Conservation (phyloP, 768 basidiomycete species). For the Botryobasidium botryosum region DNA sequence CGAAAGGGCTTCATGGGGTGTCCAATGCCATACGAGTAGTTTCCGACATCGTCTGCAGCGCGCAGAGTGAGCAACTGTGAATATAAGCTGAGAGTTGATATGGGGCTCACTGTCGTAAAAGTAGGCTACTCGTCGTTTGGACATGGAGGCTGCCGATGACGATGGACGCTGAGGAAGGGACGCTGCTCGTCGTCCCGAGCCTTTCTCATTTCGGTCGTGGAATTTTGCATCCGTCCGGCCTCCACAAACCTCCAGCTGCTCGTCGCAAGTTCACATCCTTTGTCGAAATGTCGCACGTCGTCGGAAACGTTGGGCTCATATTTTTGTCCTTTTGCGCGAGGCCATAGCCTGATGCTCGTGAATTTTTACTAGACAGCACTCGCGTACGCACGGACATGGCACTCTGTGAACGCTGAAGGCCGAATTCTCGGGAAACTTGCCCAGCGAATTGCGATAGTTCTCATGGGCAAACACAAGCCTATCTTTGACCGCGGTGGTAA, state of each 20-base stretch:
- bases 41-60: constrained; percentile 44
- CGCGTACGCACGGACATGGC: constrained; percentile 92
- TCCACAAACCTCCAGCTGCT: too few species aligned
- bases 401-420: constrained; percentile 81
- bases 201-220: too few species aligned
- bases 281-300: too few species aligned
- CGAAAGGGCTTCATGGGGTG: constrained; percentile 96
- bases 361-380: constrained; percentile 60
- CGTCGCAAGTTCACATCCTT: neutral
- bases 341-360: neutral
- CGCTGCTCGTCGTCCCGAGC: too few species aligned
- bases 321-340: neutral
- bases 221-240: too few species aligned
- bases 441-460: constrained; percentile 78
- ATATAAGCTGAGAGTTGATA: neutral
- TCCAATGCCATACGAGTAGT: constrained; percentile 68
- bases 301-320: too few species aligned
- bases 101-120: constrained; percentile 50
- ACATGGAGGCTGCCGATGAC: too few species aligned
- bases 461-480: constrained; percentile 99
- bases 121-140: constrained; percentile 42
- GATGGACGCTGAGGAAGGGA: too few species aligned
- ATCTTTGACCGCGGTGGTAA: constrained; percentile 83
- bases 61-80: neutral
- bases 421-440: constrained; percentile 91